Evolutionary conservation across 257 asterid species (phyloP).

Genomic region (Fraxinus cuspidata): DNA sequence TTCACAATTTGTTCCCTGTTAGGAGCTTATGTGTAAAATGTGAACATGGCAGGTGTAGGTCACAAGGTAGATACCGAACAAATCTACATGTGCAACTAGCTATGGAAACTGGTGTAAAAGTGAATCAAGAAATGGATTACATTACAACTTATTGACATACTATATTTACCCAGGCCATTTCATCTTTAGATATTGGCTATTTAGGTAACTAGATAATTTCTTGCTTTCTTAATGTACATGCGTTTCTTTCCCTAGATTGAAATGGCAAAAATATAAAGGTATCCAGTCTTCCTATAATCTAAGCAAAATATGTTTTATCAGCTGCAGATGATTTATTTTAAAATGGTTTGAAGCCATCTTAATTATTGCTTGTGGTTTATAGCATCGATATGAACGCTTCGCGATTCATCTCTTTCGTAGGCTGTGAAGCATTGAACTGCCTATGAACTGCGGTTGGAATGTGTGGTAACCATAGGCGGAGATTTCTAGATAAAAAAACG

Average conservation of each 20-base stretch:
- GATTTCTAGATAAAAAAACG: slow-evolving; percentile 12
- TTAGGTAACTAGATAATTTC: slow-evolving; percentile 20
- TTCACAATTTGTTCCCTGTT: neutral
- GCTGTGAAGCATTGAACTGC: slow-evolving; percentile 14
- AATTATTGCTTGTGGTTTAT: slow-evolving; percentile 31
- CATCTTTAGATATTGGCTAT: neutral
- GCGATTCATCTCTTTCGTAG: slow-evolving; percentile 17
- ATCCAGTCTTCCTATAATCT: slow-evolving; percentile 29
- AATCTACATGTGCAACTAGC: neutral
- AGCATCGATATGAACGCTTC: slow-evolving; percentile 36
- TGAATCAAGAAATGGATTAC: neutral
- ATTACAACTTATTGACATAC: neutral
- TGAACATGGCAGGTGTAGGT: neutral
- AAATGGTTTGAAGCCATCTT: slow-evolving; percentile 33
- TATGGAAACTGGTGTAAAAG: neutral
- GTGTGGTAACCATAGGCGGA: neutral
- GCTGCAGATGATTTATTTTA: slow-evolving; percentile 41
- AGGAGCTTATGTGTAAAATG: neutral
- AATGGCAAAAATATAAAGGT: slow-evolving; percentile 25
- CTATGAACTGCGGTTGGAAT: slow-evolving; percentile 33
- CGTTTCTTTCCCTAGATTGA: slow-evolving; percentile 21
- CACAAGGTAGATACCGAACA: neutral
- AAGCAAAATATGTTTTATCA: slow-evolving; percentile 39
- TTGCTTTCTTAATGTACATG: slow-evolving; percentile 25
- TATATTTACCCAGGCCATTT: neutral